Evolutionary conservation across 257 asterid species (phyloP), one percentile per base, ranked within the genome.

Genomic region (Cordia subcordata): DNA sequence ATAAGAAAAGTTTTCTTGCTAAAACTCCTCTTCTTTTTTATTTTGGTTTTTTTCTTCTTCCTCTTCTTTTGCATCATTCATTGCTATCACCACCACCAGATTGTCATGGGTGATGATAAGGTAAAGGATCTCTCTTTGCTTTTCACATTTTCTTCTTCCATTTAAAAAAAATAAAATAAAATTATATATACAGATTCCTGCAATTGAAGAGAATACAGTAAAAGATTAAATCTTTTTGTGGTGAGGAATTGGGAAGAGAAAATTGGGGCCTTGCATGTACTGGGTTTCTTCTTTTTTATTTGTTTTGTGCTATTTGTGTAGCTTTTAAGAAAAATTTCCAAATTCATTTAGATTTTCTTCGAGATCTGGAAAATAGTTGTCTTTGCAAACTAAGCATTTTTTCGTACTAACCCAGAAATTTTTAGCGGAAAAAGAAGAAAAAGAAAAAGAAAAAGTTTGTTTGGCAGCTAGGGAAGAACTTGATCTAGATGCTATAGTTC

Each of bases 61-160:
- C 20, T 37, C 62, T 51, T 72, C 56, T 50, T 37, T 39, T 55
- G 55, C 20, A 39, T 65, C 59, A 51, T 46, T 20, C 55, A 51
- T 53, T 10, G 57, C 20, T 8, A 17, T 1, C n/a, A n/a, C 54
- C 13, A 17, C 15, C 11, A 1, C 56, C 47, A 14, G 12, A 42
- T 42, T 14, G 15, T 42, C 47, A 74, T 77, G 83, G 86, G 83
- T 55, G 84, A 77, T 55, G 81, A 79, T 71, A 82, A 73, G 85
- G 92, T 78, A 22, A 27, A 15, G 12, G 32, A 22, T 12, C 49
- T 17, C 38, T 57, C 47, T 39, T 22, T 45, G 20, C 32, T 12
- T 27, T 60, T 42, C 10, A 35, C 12, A 10, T 19, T 60, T 40
- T 35, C 18, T 52, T 64, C n/a, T 52, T 64, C 22, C 44, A 39